phyloP scores from a whole-genome alignment of 352 stramenopile genomes.

The Thalassiosira oceanica region DNA sequence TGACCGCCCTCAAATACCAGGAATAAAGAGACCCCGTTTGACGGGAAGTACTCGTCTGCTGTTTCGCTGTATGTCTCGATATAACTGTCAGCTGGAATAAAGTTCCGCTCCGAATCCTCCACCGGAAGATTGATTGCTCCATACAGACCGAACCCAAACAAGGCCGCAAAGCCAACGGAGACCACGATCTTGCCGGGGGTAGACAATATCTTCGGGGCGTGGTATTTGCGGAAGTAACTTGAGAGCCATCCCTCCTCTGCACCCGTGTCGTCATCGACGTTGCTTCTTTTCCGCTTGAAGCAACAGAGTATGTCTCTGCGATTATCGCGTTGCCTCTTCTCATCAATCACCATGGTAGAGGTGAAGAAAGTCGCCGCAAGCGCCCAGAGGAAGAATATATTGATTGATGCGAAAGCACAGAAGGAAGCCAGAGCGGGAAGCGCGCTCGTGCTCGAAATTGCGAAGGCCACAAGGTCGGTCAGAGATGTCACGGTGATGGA shows the following conservation, averaged over 20 bases:
- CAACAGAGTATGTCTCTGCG: constrained; percentile 75
- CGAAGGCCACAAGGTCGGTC: constrained; percentile 80
- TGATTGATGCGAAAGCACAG: constrained; percentile 70
- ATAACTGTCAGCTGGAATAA: constrained; percentile 82
- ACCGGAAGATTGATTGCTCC: constrained; percentile 58
- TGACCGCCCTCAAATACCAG: constrained; percentile 49
- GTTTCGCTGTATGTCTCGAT: constrained; percentile 44
- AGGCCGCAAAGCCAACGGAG: constrained; percentile 40
- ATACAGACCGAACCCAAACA: constrained; percentile 55
- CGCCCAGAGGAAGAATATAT: constrained; percentile 74
- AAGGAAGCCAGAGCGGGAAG: constrained; percentile 72
- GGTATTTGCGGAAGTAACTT: constrained; percentile 58
- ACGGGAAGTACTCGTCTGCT: constrained; percentile 54
- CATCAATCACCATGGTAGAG: constrained; percentile 73
- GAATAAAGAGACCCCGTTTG: constrained; percentile 36
- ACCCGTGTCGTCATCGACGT: constrained; percentile 37
- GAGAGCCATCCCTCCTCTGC: constrained; percentile 53
- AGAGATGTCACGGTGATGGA: constrained; percentile 76
- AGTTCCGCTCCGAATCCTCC: constrained; percentile 62
- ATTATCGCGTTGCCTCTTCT: constrained; percentile 68
- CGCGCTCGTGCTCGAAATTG: constrained; percentile 62
- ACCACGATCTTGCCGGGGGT: constrained; percentile 39
- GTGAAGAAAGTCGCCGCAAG: constrained; percentile 78
- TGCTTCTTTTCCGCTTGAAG: constrained; percentile 38
- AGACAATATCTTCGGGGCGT: constrained; percentile 57